Base-by-base conservation (phyloP, 202 grass and related monocot genomes). In the Saccharum hybrid region DNA sequence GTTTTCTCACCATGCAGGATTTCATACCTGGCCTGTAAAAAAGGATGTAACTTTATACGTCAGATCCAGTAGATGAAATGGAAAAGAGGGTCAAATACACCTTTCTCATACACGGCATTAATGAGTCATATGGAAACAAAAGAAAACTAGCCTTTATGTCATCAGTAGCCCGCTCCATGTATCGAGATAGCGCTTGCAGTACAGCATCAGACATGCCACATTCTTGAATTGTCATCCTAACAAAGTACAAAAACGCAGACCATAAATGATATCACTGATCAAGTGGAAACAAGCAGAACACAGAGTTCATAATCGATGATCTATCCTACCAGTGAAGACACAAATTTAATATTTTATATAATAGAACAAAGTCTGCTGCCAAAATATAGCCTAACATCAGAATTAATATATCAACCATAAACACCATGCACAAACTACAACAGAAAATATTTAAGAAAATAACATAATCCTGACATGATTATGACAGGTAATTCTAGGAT, bases 11-110 rank as follows among this genome's bases (percentile, higher is more conserved):
- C 76, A 74, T 79, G 46, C 60, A 92, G 85, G 63, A 39, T 87
- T 72, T 96, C 96, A 90, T 86, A 96, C 54, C 91, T 96, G 18
- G 91, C 89, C 93, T 98, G 89, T 82, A 91, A 79, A 88, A 88
- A 71, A 89, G 75, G 69, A 64, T 68, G 37, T 49, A 21, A 59
- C 74, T 63, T 84, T 75, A 65, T 61, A 81, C 40, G 43, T 72
- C 63, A 72, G 75, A 75, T 77, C 33, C 49, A 23, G 60, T n/a
- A 83, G 49, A 71, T 81, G 37, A 87, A 89, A 40, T 42, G 52
- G 74, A 89, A 91, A 62, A 87, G 42, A 83, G 83, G 14, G 30
- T 37, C 69, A 57, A 71, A 83, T 80, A 60, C 16, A 51, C 52
- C 33, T 73, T 63, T 78, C 62, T 36, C 10, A 22, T 16, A 51